Evolutionary conservation across 345 rosid genomes (phyloP).

Genomic region (Streptanthus diversifolius): DNA sequence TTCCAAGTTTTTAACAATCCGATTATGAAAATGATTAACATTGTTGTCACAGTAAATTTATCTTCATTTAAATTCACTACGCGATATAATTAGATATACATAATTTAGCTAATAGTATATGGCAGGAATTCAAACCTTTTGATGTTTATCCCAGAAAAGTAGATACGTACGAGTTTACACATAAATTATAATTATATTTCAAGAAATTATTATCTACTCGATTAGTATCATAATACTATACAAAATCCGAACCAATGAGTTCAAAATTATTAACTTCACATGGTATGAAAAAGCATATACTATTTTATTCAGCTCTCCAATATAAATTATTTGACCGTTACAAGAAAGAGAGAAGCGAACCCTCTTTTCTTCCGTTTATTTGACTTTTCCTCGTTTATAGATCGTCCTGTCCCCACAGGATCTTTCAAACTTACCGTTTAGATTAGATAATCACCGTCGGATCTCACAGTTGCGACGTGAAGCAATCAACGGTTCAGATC

Average conservation of each 20-base stretch:
- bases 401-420: background rate
- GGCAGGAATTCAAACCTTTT: background rate
- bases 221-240: background rate
- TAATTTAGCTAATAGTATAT: background rate
- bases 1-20: background rate
- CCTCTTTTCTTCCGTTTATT: constrained; percentile 12
- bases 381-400: constrained; percentile 27
- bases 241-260: constrained; percentile 18
- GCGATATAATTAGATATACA: background rate
- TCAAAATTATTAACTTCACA: constrained; percentile 31
- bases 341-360: background rate
- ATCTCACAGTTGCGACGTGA: constrained; percentile 24
- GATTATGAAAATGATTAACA: constrained; percentile 6
- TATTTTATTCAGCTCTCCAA: constrained; percentile 5
- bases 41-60: background rate
- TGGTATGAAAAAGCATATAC: constrained; percentile 8
- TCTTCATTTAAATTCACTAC: background rate
- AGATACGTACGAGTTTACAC: no score
- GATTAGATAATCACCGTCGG: constrained; percentile 26
- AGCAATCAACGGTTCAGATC: constrained; percentile 32
- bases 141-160: background rate
- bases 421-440: constrained; percentile 47
- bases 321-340: constrained; percentile 44
- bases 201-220: constrained; percentile 1
- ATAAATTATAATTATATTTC: background rate